These are phyloP conservation scores for Gryganskiella cystojenkinii DNA, from an alignment of 192 early-diverging fungal genomes.

Conservation along the genomic window DNA sequence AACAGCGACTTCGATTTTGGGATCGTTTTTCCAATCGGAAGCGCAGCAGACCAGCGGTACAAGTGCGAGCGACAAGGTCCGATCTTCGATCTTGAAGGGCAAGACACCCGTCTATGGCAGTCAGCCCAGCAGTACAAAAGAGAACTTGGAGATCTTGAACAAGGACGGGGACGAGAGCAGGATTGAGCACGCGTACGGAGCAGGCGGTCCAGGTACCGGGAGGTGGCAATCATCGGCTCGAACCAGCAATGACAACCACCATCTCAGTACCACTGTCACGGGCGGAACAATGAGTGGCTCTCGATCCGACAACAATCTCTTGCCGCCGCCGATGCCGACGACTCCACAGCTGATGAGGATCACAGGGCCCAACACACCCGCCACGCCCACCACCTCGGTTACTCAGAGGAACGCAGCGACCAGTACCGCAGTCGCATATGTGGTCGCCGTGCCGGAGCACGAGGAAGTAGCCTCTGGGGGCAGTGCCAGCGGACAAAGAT, in stretches of 20 bases:
- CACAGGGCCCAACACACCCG: not conserved
- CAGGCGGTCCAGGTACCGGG: no score
- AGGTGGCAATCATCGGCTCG: not conserved
- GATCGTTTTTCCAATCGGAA: constrained; percentile 24
- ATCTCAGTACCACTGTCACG: no score
- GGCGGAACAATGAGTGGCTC: no score
- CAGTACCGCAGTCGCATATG: constrained; percentile 40
- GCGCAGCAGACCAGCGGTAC: not conserved
- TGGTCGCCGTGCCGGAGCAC: constrained; percentile 33
- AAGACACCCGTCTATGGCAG: not conserved
- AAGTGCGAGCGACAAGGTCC: no score
- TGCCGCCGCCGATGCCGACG: no score
- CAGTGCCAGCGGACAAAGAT: no score
- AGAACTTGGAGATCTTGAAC: not conserved
- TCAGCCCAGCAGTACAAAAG: not conserved
- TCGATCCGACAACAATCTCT: no score
- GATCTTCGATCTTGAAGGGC: constrained; percentile 12
- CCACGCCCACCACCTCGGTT: constrained; percentile 14
- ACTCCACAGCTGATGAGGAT: not conserved
- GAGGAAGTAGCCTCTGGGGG: not conserved
- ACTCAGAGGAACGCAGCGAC: constrained; percentile 22
- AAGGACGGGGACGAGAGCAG: not conserved
- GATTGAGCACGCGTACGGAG: not conserved
- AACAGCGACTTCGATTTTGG: constrained; percentile 14
- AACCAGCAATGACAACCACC: no score